Base-by-base conservation (phyloP, 129 eudicot species). In the Kitagawia praeruptora region DNA sequence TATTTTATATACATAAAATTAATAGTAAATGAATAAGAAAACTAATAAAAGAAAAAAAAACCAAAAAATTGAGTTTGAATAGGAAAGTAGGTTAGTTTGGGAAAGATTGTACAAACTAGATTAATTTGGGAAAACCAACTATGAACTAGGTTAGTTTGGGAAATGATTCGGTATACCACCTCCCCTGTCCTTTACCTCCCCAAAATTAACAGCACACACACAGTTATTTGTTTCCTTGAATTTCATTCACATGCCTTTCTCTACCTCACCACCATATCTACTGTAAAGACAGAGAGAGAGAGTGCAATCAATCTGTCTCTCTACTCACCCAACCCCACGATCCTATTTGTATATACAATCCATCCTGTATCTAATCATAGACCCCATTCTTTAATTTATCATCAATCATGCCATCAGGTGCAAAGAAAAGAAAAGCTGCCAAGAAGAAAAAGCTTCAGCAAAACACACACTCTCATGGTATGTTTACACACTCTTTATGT, bases 351-450 rank as follows among this genome's bases (percentile, higher is more conserved):
- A 23, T 9, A 34, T 70, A 39, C 19, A 69, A 69, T 34, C 44
- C 3, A 8, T 2, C 31, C 10, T 27, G 9, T 47, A 18, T 21
- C 49, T 46, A 7, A 1, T 42, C 16, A 73, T 39, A 70, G 40
- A 42, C 79, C 81, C 72, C 72, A 66, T 28, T 66, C 19, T 28
- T 66, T 66, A 3, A 28, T 66, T 31, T 66, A 11, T 12, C 72
- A 79, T 40, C 79, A 72, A 47, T 40, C 41, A 54, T 49, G 49
- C 47, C 70, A 76, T 63, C 77, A 42, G 76, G 70, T 54, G 39
- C 80, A 42, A 78, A 78, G 73, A 44, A 78, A 39, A 78, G 67
- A 81, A 80, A 82, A 79, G 81, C 84, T 76, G 88, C 86, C 88
- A 85, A 85, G 83, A 82, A 80, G 58, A 74, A 74, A 74, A 45